Conservation (phyloP, 2,329 filamentous ascomycete species). For the Aspergillus candidus region DNA sequence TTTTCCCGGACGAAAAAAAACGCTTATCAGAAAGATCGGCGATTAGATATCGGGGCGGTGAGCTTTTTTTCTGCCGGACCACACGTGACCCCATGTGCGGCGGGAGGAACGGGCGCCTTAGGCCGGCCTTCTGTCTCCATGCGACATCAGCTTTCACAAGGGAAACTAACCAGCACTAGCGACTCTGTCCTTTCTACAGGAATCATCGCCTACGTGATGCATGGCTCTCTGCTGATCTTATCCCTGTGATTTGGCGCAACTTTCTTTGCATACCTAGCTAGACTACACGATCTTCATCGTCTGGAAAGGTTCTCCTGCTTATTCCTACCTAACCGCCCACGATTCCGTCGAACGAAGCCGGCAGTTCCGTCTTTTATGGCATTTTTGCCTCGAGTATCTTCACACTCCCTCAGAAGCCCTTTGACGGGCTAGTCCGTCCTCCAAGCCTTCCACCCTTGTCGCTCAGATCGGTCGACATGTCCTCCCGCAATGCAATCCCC, state of each 20-base stretch:
- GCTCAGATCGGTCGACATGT: constrained; percentile 33
- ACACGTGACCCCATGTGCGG: constrained; percentile 12
- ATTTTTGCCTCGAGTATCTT: constrained; percentile 18
- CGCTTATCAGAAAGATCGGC: constrained; percentile 18
- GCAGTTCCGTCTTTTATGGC: constrained; percentile 14
- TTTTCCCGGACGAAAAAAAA: constrained; percentile 15
- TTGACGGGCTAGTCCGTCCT: constrained; percentile 21
- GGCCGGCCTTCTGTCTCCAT: background rate
- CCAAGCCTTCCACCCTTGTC: constrained; percentile 47
- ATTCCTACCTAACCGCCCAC: constrained; percentile 23
- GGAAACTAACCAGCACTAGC: no score
- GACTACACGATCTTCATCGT: constrained; percentile 4
- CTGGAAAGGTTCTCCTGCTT: background rate
- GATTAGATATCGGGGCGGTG: constrained; percentile 30
- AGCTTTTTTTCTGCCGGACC: constrained; percentile 16
- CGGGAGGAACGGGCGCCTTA: constrained; percentile 4
- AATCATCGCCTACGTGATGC: constrained; percentile 8
- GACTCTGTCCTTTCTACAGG: no score
- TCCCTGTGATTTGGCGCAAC: constrained; percentile 5
- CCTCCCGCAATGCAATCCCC: constrained; percentile 55
- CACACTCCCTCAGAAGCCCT: constrained; percentile 15
- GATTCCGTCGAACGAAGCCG: constrained; percentile 27
- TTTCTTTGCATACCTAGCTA: constrained; percentile 4
- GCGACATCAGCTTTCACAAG: background rate
- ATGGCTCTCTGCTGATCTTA: constrained; percentile 6